Base-by-base conservation (phyloP, 768 basidiomycete genomes). In the Trametes meyenii region DNA sequence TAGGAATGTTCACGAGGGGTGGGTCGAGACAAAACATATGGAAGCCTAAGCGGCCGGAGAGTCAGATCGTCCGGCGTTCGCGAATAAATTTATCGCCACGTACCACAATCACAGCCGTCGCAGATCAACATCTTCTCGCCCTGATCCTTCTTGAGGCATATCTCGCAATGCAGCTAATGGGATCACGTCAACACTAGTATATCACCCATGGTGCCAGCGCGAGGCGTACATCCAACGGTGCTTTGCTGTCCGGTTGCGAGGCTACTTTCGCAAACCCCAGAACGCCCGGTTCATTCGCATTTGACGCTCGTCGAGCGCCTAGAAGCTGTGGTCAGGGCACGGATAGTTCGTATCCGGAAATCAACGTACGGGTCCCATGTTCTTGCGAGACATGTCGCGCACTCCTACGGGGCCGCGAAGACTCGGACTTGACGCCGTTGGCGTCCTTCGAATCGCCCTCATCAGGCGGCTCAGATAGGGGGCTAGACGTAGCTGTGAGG, bases 1-100 rank as follows among this genome's bases (percentile, higher is more conserved):
- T 91, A 1, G 97, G 97, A 57, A 99, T 91, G 2, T 81, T 77
- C 10, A 81, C 76, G 55, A 98, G 77, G 19, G 96, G 96, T 13
- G 97, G 97, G 70, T 94, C 90, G 60, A 99, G 87, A 72, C 97
- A 99, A 73, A 91, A 94, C 78, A 92, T 97, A 75, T 99, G 97
- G 77, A 94, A 99, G 4, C 96, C 51, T 52, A 33, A 59, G 42
- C 16, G 29, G 33, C 39, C 10, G 39, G 44, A 35, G 48, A 42
- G 57, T 17, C 48, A 40, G 16, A 1, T n/a, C 36, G 21, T 26
- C 12, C 24, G 16, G 38, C 16, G 17, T 35, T 19, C 13, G 16
- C 1, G 17, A n/a, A 19, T 43, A 17, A 11, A 12, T 12, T 29
- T 1, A 42, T 35, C 64, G 65, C 54, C 54, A 66, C 75, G 69